phyloP scores from a whole-genome alignment of 768 basidiomycete species.

The Holtermanniella nyarrowii region DNA sequence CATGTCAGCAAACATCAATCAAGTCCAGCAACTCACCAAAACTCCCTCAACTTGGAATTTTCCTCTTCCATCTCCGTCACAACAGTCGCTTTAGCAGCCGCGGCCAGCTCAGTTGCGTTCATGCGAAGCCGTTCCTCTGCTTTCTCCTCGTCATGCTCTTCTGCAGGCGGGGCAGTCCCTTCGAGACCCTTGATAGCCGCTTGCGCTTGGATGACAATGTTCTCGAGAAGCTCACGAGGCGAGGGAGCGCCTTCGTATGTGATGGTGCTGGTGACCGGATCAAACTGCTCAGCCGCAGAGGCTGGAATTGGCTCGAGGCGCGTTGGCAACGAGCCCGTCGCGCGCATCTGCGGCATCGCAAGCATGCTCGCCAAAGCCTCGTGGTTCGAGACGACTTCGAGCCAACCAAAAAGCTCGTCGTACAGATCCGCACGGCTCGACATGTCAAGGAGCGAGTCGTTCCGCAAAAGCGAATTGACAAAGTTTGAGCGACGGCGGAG shows the following conservation, averaged over 20 bases:
- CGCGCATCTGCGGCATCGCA: conserved; percentile 72
- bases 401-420: conserved; percentile 82
- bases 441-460: conserved; percentile 91
- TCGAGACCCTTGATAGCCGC: conserved; percentile 83
- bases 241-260: conserved; percentile 83
- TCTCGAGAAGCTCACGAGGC: conserved; percentile 83
- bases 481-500: conserved; percentile 82
- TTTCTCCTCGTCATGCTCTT: conserved; percentile 46
- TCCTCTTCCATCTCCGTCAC: conserved; percentile 66
- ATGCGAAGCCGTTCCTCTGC: conserved; percentile 82
- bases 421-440: conserved; percentile 75
- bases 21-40: conserved; percentile 48
- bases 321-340: background rate
- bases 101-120: conserved; percentile 39
- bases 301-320: conserved; percentile 1
- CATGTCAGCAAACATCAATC: background rate
- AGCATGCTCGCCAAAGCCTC: conserved; percentile 91
- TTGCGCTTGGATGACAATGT: conserved; percentile 81
- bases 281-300: background rate
- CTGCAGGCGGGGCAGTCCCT: conserved; percentile 49
- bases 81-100: conserved; percentile 50
- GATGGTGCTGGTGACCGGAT: conserved; percentile 44
- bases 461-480: conserved; percentile 72
- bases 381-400: conserved; percentile 86
- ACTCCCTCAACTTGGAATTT: conserved; percentile 63